These are phyloP conservation scores for Chimonanthus salicifolius DNA, from an alignment of 164 flowering plant species.

Conservation along the genomic window DNA sequence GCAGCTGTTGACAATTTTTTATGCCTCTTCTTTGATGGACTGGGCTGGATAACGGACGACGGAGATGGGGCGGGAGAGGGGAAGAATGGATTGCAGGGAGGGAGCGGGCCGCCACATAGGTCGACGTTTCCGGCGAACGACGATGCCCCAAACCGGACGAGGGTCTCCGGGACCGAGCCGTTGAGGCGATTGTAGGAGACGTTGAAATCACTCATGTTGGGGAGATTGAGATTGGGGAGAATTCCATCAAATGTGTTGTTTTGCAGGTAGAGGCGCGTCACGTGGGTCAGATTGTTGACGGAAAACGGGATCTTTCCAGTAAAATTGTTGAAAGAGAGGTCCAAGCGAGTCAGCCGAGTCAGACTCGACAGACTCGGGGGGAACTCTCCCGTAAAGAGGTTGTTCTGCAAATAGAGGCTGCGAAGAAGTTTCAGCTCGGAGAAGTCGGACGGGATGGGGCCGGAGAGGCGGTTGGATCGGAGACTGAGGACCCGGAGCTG, in stretches of 20 bases:
- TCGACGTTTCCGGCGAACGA: slow-evolving; percentile 57
- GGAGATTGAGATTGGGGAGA: slow-evolving; percentile 45
- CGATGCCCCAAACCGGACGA: slow-evolving; percentile 33
- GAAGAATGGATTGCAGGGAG: slow-evolving; percentile 54
- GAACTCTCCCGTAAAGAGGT: slow-evolving; percentile 58
- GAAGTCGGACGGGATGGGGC: slow-evolving; percentile 67
- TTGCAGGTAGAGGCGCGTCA: slow-evolving; percentile 53
- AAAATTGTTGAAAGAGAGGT: slow-evolving; percentile 61
- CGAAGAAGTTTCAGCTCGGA: slow-evolving; percentile 47
- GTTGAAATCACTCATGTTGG: slow-evolving; percentile 29
- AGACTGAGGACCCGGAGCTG: slow-evolving; percentile 74
- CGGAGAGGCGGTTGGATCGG: slow-evolving; percentile 68
- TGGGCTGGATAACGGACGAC: slow-evolving; percentile 14
- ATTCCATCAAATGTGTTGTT: slow-evolving; percentile 67
- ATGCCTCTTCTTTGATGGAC: slow-evolving; percentile 16
- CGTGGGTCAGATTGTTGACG: slow-evolving; percentile 55
- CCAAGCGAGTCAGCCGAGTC: slow-evolving; percentile 49
- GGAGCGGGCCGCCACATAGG: slow-evolving; percentile 69
- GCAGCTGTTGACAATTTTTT: slow-evolving; percentile 55
- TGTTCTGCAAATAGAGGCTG: slow-evolving; percentile 59
- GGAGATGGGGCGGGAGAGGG: slow-evolving; percentile 63
- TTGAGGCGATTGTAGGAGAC: slow-evolving; percentile 61
- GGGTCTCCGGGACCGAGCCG: slow-evolving; percentile 61
- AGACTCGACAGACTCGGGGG: slow-evolving; percentile 39
- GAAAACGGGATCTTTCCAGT: slow-evolving; percentile 61